Conservation (phyloP, 2,329 filamentous ascomycete species). For the Alternaria sp. region DNA sequence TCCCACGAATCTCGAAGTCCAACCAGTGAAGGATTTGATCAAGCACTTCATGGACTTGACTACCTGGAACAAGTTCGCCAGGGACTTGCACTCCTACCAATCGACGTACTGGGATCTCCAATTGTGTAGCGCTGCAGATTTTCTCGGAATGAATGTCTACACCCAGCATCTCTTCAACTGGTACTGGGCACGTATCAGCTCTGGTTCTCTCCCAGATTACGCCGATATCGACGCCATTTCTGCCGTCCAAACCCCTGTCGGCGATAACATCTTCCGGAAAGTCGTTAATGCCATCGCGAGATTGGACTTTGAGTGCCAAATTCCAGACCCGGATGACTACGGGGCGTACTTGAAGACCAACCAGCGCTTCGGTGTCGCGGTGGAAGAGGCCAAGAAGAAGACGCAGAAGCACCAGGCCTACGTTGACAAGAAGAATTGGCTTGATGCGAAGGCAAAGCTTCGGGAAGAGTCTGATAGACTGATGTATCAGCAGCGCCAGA, state of each 20-base stretch:
- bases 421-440: not conserved
- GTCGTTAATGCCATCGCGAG: not conserved
- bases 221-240: not conserved
- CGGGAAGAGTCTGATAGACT: not conserved
- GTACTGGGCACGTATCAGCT: conserved; percentile 4
- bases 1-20: not conserved
- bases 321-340: not conserved
- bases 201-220: not conserved
- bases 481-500: not conserved
- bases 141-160: conserved; percentile 5
- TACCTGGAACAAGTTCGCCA: not conserved
- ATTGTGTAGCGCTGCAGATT: conserved; percentile 5
- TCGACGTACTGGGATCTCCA: not conserved
- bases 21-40: not conserved
- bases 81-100: not conserved
- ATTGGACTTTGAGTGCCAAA: not conserved
- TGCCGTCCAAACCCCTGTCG: not conserved
- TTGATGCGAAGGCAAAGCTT: not conserved
- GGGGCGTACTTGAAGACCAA: not conserved
- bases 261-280: not conserved
- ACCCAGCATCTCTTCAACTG: conserved; percentile 11
- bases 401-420: not conserved
- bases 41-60: not conserved
- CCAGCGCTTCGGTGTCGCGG: not conserved
- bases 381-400: not conserved